phyloP scores from a whole-genome alignment of 306 rosid species.

The Malus sieversii region DNA sequence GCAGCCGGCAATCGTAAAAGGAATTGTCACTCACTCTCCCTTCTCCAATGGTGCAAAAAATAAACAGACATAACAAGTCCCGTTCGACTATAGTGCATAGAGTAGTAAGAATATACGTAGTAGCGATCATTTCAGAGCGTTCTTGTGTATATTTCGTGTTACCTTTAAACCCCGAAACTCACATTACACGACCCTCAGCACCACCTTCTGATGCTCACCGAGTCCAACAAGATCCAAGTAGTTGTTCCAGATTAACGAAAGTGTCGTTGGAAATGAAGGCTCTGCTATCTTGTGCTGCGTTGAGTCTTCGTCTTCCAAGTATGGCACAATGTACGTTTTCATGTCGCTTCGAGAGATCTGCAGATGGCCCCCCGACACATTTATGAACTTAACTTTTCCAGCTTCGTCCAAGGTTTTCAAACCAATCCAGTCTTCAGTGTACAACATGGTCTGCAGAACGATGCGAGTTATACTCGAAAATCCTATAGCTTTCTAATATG shows the following conservation, averaged over 20 bases:
- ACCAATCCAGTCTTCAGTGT: slow-evolving; percentile 85
- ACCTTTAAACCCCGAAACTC: neutral
- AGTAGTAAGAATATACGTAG: neutral
- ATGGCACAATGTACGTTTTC: slow-evolving; percentile 54
- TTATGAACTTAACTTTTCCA: slow-evolving; percentile 60
- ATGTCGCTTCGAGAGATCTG: slow-evolving; percentile 49
- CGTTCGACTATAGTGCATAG: neutral
- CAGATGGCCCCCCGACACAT: slow-evolving; percentile 61
- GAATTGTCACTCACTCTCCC: neutral
- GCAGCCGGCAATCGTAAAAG: neutral
- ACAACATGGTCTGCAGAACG: slow-evolving; percentile 59
- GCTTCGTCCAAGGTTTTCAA: slow-evolving; percentile 71
- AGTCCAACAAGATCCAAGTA: slow-evolving; percentile 15
- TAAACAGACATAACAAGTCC: neutral
- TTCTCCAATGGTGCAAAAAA: neutral
- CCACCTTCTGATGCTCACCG: neutral
- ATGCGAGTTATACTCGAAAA: slow-evolving; percentile 10
- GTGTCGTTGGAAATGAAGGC: slow-evolving; percentile 4
- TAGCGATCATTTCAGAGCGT: neutral
- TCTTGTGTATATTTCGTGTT: neutral
- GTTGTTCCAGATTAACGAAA: slow-evolving; percentile 21
- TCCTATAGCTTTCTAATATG: neutral
- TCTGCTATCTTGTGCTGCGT: slow-evolving; percentile 4
- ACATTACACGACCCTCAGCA: neutral
- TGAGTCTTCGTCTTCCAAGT: slow-evolving; percentile 41